Base-by-base conservation (phyloP, 768 basidiomycete species). In the Gloeostereum incarnatum region DNA sequence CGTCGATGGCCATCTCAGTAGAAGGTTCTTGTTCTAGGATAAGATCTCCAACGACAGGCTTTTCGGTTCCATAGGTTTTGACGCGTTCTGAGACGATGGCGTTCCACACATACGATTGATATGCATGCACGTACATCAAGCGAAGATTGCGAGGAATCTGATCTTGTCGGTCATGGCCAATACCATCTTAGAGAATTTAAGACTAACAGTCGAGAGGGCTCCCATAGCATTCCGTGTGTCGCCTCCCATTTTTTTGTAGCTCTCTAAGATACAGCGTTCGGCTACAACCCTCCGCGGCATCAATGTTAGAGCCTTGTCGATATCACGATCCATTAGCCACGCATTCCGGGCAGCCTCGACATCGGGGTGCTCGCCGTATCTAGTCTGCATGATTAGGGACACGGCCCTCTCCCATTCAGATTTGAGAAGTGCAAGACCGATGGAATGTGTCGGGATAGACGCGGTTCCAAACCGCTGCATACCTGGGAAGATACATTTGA, bases 391-490 rank as follows among this genome's bases (percentile, higher is more conserved):
- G 36, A 99, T 78, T 47, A 96, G 62, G 13, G 81, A 76, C 25
- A 89, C 68, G 4, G 96, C 96, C 44, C 73, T 72, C 38, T 86
- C 78, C 93, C 93, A 99, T 46, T 97, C 81, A 1, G 85, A 85
- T 49, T 77, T 78, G 17, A 99, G 70, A 26, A 99, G 65, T 3
- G 90, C 86, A 14, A 98, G 71, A 13, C 96, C 96, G 39, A 98
- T 93, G 2, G 84, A 68, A 52, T 99, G 96, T 0, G 96, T 98
- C 3, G 94, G 92, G 26, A 98, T 81, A 22, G 90, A 81, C 11
- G 96, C 91, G 2, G 93, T 98, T 34, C 96, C 96, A 60, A 99
- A 99, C 8, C 96, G 83, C 53, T 99, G 96, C 94, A 99, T 98
- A 31, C 94, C 92, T 87, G 27, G 22, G 39, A 33, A 31, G 36